phyloP scores from a whole-genome alignment of 2,329 filamentous ascomycete genomes.

The Orbilia ellipsospora region DNA sequence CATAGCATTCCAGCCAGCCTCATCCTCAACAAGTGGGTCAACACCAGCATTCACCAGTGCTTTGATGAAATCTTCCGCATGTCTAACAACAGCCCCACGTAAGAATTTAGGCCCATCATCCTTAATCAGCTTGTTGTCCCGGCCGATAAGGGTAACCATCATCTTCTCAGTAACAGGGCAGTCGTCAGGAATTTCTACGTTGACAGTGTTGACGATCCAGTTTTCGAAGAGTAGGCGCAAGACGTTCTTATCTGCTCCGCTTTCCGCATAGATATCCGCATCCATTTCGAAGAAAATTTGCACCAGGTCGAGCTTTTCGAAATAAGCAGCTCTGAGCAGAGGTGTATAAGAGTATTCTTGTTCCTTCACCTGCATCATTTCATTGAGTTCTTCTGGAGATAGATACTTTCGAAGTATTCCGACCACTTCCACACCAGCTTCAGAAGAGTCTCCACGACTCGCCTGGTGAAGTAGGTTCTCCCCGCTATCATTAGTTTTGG shows the following conservation, averaged over 20 bases:
- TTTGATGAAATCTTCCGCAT: slow-evolving; percentile 5
- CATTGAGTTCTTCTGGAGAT: slow-evolving; percentile 21
- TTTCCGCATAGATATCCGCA: slow-evolving; percentile 26
- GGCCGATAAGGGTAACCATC: slow-evolving; percentile 26
- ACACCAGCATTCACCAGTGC: slow-evolving; percentile 33
- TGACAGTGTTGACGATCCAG: slow-evolving; percentile 28
- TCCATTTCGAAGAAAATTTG: slow-evolving; percentile 19
- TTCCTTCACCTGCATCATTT: slow-evolving; percentile 22
- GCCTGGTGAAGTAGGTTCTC: slow-evolving; percentile 38
- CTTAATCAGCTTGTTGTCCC: slow-evolving; percentile 28
- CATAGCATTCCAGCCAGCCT: slow-evolving; percentile 36
- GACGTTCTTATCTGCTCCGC: slow-evolving; percentile 8
- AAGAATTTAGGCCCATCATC: slow-evolving; percentile 18
- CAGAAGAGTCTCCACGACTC: background rate
- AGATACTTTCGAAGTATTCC: slow-evolving; percentile 26
- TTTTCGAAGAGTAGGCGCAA: slow-evolving; percentile 20
- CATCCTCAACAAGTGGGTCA: slow-evolving; percentile 27
- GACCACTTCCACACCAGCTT: slow-evolving; percentile 5
- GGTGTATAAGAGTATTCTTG: slow-evolving; percentile 18
- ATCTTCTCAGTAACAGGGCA: slow-evolving; percentile 3
- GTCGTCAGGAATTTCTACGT: slow-evolving; percentile 7
- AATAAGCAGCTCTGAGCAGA: slow-evolving; percentile 23
- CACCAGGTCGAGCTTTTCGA: slow-evolving; percentile 23
- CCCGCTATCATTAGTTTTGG: slow-evolving; percentile 11
- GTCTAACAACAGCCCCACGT: slow-evolving; percentile 23